A percentile compares a stretch with the other conserved stretches of the same genome.
Conservation (phyloP, 2,329 filamentous ascomycete genomes). For the Neobulgaria alba region DNA sequence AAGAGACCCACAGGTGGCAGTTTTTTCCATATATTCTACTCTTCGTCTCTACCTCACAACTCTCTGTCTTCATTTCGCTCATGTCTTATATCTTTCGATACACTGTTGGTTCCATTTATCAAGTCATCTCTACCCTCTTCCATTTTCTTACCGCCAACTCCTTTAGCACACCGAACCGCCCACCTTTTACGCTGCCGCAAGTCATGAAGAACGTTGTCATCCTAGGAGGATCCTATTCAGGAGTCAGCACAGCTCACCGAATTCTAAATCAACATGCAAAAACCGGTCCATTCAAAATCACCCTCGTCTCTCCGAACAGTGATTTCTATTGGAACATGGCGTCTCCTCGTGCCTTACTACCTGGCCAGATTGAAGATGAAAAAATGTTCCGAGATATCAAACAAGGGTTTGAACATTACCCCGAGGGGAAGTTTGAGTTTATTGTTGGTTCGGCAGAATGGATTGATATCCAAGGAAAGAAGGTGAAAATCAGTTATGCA, state of each 20-base stretch:
- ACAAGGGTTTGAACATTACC: conserved; percentile 41
- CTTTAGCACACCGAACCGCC: no score
- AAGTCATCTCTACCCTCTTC: no score
- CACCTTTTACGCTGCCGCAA: no score
- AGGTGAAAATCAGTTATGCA: conserved; percentile 34
- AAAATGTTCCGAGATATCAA: conserved; percentile 33
- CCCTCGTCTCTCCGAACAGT: conserved; percentile 43
- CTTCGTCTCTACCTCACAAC: no score
- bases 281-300: conserved; percentile 41
- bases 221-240: conserved; percentile 27
- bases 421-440: conserved; percentile 41
- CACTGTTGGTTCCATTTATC: no score
- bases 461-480: conserved; percentile 35
- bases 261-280: conserved; percentile 24
- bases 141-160: no score
- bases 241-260: conserved; percentile 26
- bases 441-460: conserved; percentile 39
- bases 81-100: no score
- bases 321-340: conserved; percentile 44
- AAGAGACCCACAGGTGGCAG: no score
- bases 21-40: no score
- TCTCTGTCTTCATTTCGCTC: no score
- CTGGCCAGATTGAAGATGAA: conserved; percentile 36
- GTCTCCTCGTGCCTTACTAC: conserved; percentile 38
- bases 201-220: conserved; percentile 27